phyloP scores from a whole-genome alignment of 148 eudicot genomes.

The Linanthus parryae region DNA sequence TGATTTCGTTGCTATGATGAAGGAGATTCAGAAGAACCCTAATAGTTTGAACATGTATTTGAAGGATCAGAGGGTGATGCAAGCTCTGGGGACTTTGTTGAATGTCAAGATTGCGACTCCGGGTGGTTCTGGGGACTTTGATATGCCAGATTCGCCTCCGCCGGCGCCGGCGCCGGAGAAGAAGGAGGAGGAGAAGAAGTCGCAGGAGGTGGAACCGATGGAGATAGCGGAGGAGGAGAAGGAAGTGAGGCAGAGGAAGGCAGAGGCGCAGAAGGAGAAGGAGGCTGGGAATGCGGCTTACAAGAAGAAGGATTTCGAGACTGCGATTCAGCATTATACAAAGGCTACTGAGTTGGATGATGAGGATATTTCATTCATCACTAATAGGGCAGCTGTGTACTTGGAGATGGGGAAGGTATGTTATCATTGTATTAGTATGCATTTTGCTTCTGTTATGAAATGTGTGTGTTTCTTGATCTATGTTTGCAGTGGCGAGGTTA shows the following conservation, averaged over 20 bases:
- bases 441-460: too few species aligned
- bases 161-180: slow-evolving; percentile 27
- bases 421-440: neutral
- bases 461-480: too few species aligned
- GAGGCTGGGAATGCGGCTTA: slow-evolving; percentile 90
- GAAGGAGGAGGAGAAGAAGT: slow-evolving; percentile 35
- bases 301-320: slow-evolving; percentile 92
- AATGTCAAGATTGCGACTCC: slow-evolving; percentile 49
- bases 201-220: slow-evolving; percentile 37
- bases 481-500: too few species aligned
- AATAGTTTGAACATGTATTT: slow-evolving; percentile 67
- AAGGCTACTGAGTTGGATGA: slow-evolving; percentile 78
- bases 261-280: slow-evolving; percentile 70
- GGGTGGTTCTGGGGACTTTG: slow-evolving; percentile 23
- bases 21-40: slow-evolving; percentile 84
- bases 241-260: slow-evolving; percentile 54
- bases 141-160: slow-evolving; percentile 17
- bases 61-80: slow-evolving; percentile 98
- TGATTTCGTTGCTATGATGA: slow-evolving; percentile 83
- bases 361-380: slow-evolving; percentile 81
- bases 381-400: slow-evolving; percentile 94
- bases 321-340: slow-evolving; percentile 54
- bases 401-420: slow-evolving; percentile 93
- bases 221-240: slow-evolving; percentile 46
- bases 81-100: slow-evolving; percentile 67